Percentiles rank a stretch among this genome's conserved stretches.
phyloP scores from a whole-genome alignment of 2,329 filamentous ascomycete species.

The Verticillium klebahnii region DNA sequence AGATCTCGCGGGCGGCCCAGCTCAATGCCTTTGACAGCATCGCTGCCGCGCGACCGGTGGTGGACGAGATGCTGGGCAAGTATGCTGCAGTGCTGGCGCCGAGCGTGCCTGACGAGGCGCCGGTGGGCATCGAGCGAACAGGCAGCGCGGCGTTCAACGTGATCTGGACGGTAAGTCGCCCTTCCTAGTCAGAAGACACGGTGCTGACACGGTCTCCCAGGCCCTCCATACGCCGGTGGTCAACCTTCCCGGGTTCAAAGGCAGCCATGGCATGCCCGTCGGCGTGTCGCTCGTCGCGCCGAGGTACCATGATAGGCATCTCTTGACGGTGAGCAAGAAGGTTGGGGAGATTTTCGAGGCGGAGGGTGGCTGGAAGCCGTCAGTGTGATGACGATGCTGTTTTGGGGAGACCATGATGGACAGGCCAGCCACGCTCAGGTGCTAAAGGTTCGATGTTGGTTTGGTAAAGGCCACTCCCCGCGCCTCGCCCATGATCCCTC shows the following conservation, averaged over 20 bases:
- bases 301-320: conserved; percentile 39
- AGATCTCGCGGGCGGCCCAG: conserved; percentile 39
- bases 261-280: conserved; percentile 49
- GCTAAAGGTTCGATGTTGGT: too few relatives aligned
- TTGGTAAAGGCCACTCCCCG: too few relatives aligned
- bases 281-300: conserved; percentile 50
- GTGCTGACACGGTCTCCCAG: conserved; percentile 26
- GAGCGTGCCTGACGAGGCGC: conserved; percentile 53
- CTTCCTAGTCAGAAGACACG: too few relatives aligned
- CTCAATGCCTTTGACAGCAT: conserved; percentile 49
- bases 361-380: conserved; percentile 25
- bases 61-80: conserved; percentile 40
- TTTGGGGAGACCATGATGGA: too few relatives aligned
- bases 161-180: conserved; percentile 47
- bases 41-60: conserved; percentile 42
- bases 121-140: conserved; percentile 44
- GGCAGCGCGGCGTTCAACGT: conserved; percentile 48
- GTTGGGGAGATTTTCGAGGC: conserved; percentile 28
- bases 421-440: too few relatives aligned
- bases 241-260: conserved; percentile 60
- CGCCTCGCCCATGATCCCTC: too few relatives aligned
- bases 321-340: conserved; percentile 35
- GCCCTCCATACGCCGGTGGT: conserved; percentile 56
- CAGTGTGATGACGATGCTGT: not conserved
- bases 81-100: conserved; percentile 54